Evolutionary conservation across 129 eudicot species (phyloP), one percentile per base, ranked within the genome.

Genomic region (Escallonia rubra): DNA sequence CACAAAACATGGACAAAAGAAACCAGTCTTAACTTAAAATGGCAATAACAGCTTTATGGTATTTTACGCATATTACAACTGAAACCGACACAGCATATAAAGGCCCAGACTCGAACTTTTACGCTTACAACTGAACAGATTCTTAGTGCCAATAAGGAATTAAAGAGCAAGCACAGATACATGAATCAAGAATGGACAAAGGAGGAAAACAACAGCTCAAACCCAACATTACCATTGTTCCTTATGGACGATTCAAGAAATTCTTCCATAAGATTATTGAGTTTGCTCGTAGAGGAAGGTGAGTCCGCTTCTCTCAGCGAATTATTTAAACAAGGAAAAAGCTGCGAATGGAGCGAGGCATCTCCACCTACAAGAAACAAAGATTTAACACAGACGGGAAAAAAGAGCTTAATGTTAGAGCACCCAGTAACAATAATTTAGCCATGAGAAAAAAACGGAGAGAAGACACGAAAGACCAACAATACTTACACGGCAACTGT

Each of bases 401-500:
- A 38, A 86, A 23, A 49, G 8, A 67, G 52, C 59, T 74, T 3
- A 11, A 23, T 11, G 39, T 34, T 64, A n/a, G 16, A 50, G 44
- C 10, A 42, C 45, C 13, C 34, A 42, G 61, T 56, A 63, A 23
- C 34, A 23, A 23, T 23, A 23, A 23, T 23, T 23, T 23, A 23
- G 34, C 34, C 34, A 1, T 23, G 34, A 66, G 50, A 66, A 14
- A 45, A 68, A n/a, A 12, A 41, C 11, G 16, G 41, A 39, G 23
- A 78, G 44, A n/a, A 69, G 46, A 59, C 46, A 34, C 16, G 10
- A 4, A 48, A 64, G 63, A 71, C 38, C 34, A 50, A 64, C 60
- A 67, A 43, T 52, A 73, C 93, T 74, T 81, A 93, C 99, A 93
- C 16, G 99, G 99, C 74, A 87, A 82, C 73, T 89, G 99, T 72